Evolutionary conservation across 441 rosid species (phyloP).

Genomic region (Biscutella auriculata): DNA sequence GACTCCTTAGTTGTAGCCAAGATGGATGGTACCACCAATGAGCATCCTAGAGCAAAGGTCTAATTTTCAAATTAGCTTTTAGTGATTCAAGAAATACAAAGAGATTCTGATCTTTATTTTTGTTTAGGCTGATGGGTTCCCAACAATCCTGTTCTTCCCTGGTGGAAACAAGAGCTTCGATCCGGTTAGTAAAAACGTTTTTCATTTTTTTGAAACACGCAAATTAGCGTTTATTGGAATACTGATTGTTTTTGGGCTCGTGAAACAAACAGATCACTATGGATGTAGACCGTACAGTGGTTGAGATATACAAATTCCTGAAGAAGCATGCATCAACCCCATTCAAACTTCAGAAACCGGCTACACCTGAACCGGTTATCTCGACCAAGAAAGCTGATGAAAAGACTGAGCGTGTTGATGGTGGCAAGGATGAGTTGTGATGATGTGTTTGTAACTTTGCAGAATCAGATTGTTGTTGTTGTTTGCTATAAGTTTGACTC

Average conservation of each 20-base stretch:
- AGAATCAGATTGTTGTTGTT: too few species aligned
- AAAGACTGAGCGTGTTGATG: constrained; percentile 20
- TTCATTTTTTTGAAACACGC: not conserved
- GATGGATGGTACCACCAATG: constrained; percentile 98
- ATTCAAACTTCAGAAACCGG: constrained; percentile 78
- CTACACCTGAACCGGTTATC: constrained; percentile 15
- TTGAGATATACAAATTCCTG: constrained; percentile 75
- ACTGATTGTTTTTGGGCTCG: not conserved
- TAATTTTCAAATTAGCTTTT: not conserved
- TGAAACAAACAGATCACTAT: constrained; percentile 50
- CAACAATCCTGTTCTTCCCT: constrained; percentile 85
- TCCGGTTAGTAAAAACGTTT: constrained; percentile 55
- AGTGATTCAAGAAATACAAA: not conserved
- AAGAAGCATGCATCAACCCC: constrained; percentile 89
- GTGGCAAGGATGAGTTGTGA: constrained; percentile 74
- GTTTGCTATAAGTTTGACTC: too few species aligned
- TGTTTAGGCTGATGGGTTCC: constrained; percentile 76
- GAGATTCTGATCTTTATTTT: not conserved
- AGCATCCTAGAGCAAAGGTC: constrained; percentile 97
- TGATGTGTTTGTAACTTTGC: constrained; percentile 8
- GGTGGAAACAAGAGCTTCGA: constrained; percentile 95
- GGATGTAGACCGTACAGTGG: constrained; percentile 78
- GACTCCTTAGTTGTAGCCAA: constrained; percentile 79
- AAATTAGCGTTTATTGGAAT: not conserved
- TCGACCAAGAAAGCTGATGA: constrained; percentile 23